Evolutionary conservation across 2,329 filamentous ascomycete species (phyloP).

Genomic region (Claviceps citrina): DNA sequence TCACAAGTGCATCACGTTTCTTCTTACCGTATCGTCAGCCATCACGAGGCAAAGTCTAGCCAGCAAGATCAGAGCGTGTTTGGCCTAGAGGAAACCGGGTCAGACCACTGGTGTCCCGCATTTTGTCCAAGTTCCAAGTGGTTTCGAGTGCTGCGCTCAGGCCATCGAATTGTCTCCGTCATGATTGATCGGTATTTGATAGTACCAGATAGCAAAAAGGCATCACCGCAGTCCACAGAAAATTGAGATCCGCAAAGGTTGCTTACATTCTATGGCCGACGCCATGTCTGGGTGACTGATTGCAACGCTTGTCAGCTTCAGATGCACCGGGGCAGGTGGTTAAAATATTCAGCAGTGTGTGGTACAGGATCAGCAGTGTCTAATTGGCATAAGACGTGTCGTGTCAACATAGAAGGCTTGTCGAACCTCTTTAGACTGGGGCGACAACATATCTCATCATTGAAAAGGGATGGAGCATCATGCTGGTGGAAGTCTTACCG

Average conservation of each 20-base stretch:
- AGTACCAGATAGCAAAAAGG: conserved; percentile 24
- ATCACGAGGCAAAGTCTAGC: too few relatives aligned
- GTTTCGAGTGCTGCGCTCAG: conserved; percentile 12
- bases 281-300: not conserved
- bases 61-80: too few relatives aligned
- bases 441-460: conserved; percentile 35
- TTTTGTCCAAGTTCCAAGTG: not conserved
- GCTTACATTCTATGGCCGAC: conserved; percentile 1
- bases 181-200: conserved; percentile 30
- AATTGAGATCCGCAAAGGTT: not conserved
- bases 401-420: conserved; percentile 31
- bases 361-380: conserved; percentile 30
- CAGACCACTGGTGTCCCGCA: not conserved
- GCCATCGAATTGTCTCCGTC: conserved; percentile 22
- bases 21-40: conserved; percentile 13
- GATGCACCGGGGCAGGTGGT: not conserved
- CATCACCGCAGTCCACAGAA: conserved; percentile 19
- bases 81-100: not conserved
- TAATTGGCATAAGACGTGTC: conserved; percentile 43
- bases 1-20: not conserved
- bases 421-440: conserved; percentile 34
- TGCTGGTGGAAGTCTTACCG: not conserved
- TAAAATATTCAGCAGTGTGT: not conserved
- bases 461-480: not conserved
- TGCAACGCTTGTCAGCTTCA: conserved; percentile 4